Evolutionary conservation across 371 early-diverging fungal genomes (phyloP).

Genomic region (Mucor saturninus): DNA sequence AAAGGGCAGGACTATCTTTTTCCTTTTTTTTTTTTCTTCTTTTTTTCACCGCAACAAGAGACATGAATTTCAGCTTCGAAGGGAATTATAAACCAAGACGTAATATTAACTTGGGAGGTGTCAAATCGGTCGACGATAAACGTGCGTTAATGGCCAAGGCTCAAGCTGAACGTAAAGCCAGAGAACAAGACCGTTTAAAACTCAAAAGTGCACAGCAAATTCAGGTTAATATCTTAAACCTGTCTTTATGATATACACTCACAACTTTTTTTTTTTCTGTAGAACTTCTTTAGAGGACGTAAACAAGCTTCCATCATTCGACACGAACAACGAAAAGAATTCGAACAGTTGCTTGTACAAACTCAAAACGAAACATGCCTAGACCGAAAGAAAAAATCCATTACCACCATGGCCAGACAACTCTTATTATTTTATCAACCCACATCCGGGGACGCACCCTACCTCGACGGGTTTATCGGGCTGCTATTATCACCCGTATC

Average conservation of each 20-base stretch:
- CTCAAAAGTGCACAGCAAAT: conserved; percentile 64
- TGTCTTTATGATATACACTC: not conserved
- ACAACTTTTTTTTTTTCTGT: not conserved
- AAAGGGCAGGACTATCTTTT: conserved; percentile 1
- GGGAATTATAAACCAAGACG: conserved; percentile 73
- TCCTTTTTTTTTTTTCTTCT: conserved; percentile 3
- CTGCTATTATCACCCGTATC: not conserved
- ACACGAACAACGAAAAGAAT: conserved; percentile 14
- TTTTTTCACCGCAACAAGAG: no score
- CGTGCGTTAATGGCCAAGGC: conserved; percentile 71
- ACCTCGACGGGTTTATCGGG: conserved; percentile 1
- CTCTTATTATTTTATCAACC: conserved; percentile 25
- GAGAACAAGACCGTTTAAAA: conserved; percentile 75
- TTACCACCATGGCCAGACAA: conserved; percentile 16
- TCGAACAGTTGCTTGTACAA: conserved; percentile 3
- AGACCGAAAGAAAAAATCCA: not conserved
- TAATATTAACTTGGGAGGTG: conserved; percentile 84
- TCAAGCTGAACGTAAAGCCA: conserved; percentile 72
- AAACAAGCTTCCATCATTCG: conserved; percentile 26
- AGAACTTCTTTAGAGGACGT: conserved; percentile 53
- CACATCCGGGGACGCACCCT: not conserved
- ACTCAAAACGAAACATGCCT: not conserved
- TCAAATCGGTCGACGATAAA: conserved; percentile 64
- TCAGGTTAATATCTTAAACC: conserved; percentile 51
- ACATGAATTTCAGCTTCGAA: conserved; percentile 69